A percentile compares a stretch with the other conserved stretches of the same genome.
phyloP scores from a whole-genome alignment of 2,329 filamentous ascomycete species.

The Dactylonectria macrodidyma region DNA sequence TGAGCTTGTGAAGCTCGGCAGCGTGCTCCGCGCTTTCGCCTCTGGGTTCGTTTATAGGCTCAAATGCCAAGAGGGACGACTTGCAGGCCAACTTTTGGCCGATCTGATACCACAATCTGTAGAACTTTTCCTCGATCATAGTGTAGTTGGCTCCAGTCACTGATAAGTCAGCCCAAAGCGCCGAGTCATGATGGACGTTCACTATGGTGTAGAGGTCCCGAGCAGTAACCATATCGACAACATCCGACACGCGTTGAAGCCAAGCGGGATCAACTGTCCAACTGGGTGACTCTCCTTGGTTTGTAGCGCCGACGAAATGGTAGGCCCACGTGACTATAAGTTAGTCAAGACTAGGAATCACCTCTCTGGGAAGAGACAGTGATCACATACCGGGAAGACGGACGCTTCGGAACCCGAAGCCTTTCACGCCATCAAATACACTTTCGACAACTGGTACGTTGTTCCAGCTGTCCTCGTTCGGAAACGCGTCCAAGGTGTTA shows the following conservation, averaged over 20 bases:
- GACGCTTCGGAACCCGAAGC: slow-evolving; percentile 70
- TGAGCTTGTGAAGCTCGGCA: too few species aligned
- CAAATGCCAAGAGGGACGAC: too few species aligned
- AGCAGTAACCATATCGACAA: slow-evolving; percentile 68
- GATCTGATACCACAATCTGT: too few species aligned
- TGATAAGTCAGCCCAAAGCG: too few species aligned
- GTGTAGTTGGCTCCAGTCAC: too few species aligned
- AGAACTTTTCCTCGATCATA: too few species aligned
- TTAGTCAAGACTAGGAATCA: neutral
- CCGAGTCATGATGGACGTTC: slow-evolving; percentile 74
- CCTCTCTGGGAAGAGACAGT: too few species aligned
- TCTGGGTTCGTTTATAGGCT: too few species aligned
- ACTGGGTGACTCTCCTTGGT: slow-evolving; percentile 54
- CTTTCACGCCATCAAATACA: slow-evolving; percentile 67
- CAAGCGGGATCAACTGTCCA: slow-evolving; percentile 69
- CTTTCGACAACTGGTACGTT: slow-evolving; percentile 64
- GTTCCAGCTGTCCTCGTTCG: slow-evolving; percentile 72
- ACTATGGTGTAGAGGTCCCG: slow-evolving; percentile 67
- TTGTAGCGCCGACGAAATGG: slow-evolving; percentile 58
- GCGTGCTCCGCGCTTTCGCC: too few species aligned
- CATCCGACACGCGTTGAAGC: slow-evolving; percentile 70
- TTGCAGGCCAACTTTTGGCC: too few species aligned
- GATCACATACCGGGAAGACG: slow-evolving; percentile 73
- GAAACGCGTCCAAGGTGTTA: slow-evolving; percentile 60
- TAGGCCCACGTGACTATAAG: slow-evolving; percentile 49